Evolutionary conservation across 768 basidiomycete genomes (phyloP).

Genomic region (Phanerodontia chrysosporium): DNA sequence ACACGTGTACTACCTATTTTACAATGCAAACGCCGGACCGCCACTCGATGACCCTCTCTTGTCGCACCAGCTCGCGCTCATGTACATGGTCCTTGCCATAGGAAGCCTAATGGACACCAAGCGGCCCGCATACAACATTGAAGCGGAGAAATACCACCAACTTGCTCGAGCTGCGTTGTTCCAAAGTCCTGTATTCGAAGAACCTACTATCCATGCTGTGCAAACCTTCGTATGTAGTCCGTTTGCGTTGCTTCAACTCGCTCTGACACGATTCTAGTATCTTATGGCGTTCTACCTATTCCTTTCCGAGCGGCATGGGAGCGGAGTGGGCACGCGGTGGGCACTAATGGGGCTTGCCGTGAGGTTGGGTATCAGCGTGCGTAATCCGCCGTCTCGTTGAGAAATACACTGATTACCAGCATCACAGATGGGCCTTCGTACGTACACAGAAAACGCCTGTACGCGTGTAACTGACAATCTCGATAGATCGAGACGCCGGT

Average conservation of each 20-base stretch:
- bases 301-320: slow-evolving; percentile 37
- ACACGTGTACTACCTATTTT: slow-evolving; percentile 48
- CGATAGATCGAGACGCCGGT: slow-evolving; percentile 60
- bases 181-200: slow-evolving; percentile 62
- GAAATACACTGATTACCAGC: slow-evolving; percentile 5
- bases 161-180: slow-evolving; percentile 56
- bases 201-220: slow-evolving; percentile 57
- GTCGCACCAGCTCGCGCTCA: slow-evolving; percentile 53
- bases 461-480: background rate
- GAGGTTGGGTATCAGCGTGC: slow-evolving; percentile 64
- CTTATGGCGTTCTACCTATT: slow-evolving; percentile 49
- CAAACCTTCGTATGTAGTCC: slow-evolving; percentile 62
- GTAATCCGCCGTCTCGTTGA: slow-evolving; percentile 12
- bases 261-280: too few relatives aligned
- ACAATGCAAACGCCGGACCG: slow-evolving; percentile 39
- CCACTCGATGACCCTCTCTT: slow-evolving; percentile 40
- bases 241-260: too few relatives aligned
- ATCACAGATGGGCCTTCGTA: slow-evolving; percentile 63
- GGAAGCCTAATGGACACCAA: slow-evolving; percentile 61
- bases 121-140: slow-evolving; percentile 48
- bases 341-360: slow-evolving; percentile 69
- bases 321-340: slow-evolving; percentile 58
- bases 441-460: slow-evolving; percentile 23
- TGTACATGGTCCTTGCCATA: slow-evolving; percentile 62
- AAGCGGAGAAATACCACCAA: slow-evolving; percentile 59